phyloP scores from a whole-genome alignment of 2,329 filamentous ascomycete genomes.

The Aspergillus hortae region DNA sequence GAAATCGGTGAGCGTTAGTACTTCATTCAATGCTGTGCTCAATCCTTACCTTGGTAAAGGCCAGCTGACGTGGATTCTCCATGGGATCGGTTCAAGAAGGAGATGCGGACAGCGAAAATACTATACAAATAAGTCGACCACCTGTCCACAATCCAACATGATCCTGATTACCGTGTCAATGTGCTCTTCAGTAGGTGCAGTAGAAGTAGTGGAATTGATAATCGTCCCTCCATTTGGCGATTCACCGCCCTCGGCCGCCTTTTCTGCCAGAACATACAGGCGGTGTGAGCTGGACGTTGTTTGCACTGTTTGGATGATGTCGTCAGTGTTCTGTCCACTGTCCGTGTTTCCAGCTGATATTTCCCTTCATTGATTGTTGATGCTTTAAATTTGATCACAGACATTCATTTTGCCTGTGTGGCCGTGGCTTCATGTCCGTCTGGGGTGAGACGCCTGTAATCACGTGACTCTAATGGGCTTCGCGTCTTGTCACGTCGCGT shows the following conservation, averaged over 20 bases:
- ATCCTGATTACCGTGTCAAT: too few relatives aligned
- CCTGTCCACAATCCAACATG: background rate
- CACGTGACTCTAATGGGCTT: constrained; percentile 17
- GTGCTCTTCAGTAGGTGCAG: too few relatives aligned
- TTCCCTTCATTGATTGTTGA: too few relatives aligned
- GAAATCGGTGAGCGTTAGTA: constrained; percentile 17
- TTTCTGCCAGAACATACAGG: background rate
- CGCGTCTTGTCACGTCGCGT: constrained; percentile 23
- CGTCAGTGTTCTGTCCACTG: background rate
- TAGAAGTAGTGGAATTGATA: too few relatives aligned
- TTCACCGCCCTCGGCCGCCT: background rate
- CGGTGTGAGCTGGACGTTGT: background rate
- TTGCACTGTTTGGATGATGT: constrained; percentile 1
- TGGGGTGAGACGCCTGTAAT: too few relatives aligned
- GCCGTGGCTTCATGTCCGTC: too few relatives aligned
- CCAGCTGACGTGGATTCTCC: constrained; percentile 38
- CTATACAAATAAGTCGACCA: background rate
- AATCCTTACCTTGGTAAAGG: constrained; percentile 38
- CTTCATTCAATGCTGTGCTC: background rate
- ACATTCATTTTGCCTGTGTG: too few relatives aligned
- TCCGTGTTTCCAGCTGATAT: background rate
- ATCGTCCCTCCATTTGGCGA: too few relatives aligned
- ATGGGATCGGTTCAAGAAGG: constrained; percentile 17
- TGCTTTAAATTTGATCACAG: too few relatives aligned
- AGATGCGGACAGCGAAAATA: background rate